These are phyloP conservation scores for Triticum aestivum DNA, from an alignment of 176 grass and related monocot species.

Conservation along the genomic window IWGSC_CS_RefSeq_v2.1 NC_057798.1:647057479-647057978, in stretches of 20 bases:
- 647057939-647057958: constrained; percentile 92
- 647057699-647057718: constrained; percentile 92
- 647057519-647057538: not conserved
- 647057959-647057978: constrained; percentile 80
- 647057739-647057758: constrained; percentile 60
- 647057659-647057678: not conserved
- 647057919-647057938: constrained; percentile 91
- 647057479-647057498: constrained; percentile 26
- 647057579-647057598: not conserved
- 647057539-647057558: not conserved
- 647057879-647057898: constrained; percentile 68
- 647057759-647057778: constrained; percentile 43
- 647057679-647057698: not conserved
- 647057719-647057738: constrained; percentile 61
- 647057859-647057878: constrained; percentile 59
- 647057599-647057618: constrained; percentile 14
- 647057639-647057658: not conserved
- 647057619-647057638: not conserved
- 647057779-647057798: constrained; percentile 57
- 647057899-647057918: constrained; percentile 68
- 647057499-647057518: constrained; percentile 4
- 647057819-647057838: constrained; percentile 85
- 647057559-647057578: not conserved
- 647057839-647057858: constrained; percentile 56
- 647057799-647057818: constrained; percentile 55